Evolutionary conservation across 202 grass and related monocot genomes (phyloP), one percentile per base, ranked within the genome.

Genomic region (Carex arenaria): DNA sequence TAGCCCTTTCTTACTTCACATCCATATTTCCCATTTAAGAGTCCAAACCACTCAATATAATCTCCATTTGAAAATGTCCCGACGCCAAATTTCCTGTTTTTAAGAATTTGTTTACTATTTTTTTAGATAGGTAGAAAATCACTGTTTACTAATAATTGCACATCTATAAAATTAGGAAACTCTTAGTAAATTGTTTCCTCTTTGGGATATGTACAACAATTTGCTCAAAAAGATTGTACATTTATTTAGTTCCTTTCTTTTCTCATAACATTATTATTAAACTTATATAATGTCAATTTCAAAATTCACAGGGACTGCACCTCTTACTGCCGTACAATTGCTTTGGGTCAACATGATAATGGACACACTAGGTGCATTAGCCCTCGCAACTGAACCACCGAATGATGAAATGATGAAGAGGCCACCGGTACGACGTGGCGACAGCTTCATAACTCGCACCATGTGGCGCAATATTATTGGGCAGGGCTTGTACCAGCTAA

Each of bases 331-430:
- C 26, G 95, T 98, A 49, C 92, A 98, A 85, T 64, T 98, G 61
- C 87, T 98, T 87, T 98, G 95, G 95, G 95, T 94, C 17, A 98
- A 98, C 89, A 94, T 98, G 95, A 98, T 98, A 70, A 98, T 98
- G 95, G 95, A 98, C 74, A 98, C 95, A 84, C 80, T 94, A n/a
- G 92, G 95, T 82, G 95, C 95, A 78, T 87, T 98, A 86, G 95
- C 95, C 45, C 85, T 94, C 8, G 95, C 95, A 80, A 98, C 95
- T 43, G 92, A 98, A 77, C 92, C 95, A 14, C 95, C 92, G 23
- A 98, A 98, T 69, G 92, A 98, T 78, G 95, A 89, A 64, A 90
- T 98, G 86, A 94, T 98, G 95, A 94, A 98, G 84, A 89, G 86
- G 64, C 80, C 86, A 3, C 95, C 95, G 68, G 82, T 90, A 71